A percentile compares a stretch with the other conserved stretches of the same genome.
Evolutionary conservation across 129 eudicot genomes (phyloP).

Genomic region (Smallanthus sonchifolius): DNA sequence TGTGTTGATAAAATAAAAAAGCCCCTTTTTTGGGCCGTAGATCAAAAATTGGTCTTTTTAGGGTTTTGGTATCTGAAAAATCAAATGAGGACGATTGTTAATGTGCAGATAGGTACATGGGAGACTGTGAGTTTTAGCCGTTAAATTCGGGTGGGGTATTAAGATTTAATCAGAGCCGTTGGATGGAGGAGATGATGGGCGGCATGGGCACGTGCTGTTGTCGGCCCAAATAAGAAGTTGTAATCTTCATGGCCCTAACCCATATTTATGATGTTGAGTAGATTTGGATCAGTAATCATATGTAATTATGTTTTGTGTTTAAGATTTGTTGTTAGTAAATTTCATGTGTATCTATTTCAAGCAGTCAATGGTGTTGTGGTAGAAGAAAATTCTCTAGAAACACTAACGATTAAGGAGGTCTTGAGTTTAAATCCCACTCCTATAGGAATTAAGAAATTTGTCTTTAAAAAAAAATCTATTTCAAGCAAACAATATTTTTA

Average conservation of each 20-base stretch:
- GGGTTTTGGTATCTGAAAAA: conserved; percentile 27
- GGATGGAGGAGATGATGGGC: conserved; percentile 20
- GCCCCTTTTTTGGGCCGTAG: conserved; percentile 21
- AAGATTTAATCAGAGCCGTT: conserved; percentile 35
- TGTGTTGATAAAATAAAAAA: neutral
- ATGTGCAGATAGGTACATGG: conserved; percentile 24
- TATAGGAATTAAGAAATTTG: no score
- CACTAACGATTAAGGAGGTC: no score
- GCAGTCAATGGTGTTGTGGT: no score
- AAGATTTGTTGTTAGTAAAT: no score
- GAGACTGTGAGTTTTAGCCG: conserved; percentile 33
- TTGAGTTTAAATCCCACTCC: no score
- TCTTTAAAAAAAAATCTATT: no score
- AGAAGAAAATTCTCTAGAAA: no score
- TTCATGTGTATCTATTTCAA: no score
- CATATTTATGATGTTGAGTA: neutral
- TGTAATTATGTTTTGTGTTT: no score
- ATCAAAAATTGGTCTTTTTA: conserved; percentile 4
- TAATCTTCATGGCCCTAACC: conserved; percentile 15
- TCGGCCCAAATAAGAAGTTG: conserved; percentile 18
- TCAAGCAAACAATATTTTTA: no score
- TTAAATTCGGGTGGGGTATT: conserved; percentile 34
- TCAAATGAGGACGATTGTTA: conserved; percentile 11
- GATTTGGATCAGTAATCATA: neutral
- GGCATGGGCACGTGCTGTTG: conserved; percentile 8